Evolutionary conservation across 139 green algal genomes (phyloP).

Genomic region (Nannochloris sp.): DNA sequence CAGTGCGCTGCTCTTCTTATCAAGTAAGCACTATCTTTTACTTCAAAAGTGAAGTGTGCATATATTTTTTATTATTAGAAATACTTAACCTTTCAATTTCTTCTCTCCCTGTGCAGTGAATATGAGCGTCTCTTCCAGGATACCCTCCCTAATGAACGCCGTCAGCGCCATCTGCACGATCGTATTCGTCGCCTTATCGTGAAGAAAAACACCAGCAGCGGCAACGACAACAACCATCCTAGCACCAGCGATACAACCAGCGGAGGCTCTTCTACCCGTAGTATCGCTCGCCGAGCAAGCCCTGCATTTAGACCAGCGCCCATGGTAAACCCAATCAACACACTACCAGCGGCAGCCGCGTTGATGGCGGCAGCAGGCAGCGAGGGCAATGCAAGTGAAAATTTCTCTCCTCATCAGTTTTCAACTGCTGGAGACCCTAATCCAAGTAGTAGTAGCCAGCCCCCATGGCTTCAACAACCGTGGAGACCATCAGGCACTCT

Average conservation of each 20-base stretch:
- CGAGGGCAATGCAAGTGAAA: too few species aligned
- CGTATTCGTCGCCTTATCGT: neutral
- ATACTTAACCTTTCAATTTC: neutral
- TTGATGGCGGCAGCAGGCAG: too few species aligned
- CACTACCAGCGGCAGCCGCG: too few species aligned
- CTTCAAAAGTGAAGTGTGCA: neutral
- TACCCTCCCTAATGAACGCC: neutral
- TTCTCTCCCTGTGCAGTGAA: neutral
- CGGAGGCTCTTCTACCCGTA: neutral
- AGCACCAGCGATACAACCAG: neutral
- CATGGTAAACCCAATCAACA: conserved; percentile 23
- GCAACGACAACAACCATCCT: neutral
- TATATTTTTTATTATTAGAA: conserved; percentile 1
- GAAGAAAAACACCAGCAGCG: neutral
- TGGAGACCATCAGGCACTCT: neutral
- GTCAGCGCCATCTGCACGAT: conserved; percentile 2
- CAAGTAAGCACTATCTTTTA: conserved; percentile 1
- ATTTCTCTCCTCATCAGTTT: too few species aligned
- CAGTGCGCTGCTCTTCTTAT: neutral
- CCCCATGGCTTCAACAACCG: neutral
- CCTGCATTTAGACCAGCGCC: neutral
- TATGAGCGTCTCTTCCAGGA: neutral
- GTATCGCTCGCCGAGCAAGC: neutral
- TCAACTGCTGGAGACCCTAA: too few species aligned
- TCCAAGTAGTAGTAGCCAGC: too few species aligned